Conservation (phyloP, 2,329 filamentous ascomycete species). For the Alternaria postmessia region DNA sequence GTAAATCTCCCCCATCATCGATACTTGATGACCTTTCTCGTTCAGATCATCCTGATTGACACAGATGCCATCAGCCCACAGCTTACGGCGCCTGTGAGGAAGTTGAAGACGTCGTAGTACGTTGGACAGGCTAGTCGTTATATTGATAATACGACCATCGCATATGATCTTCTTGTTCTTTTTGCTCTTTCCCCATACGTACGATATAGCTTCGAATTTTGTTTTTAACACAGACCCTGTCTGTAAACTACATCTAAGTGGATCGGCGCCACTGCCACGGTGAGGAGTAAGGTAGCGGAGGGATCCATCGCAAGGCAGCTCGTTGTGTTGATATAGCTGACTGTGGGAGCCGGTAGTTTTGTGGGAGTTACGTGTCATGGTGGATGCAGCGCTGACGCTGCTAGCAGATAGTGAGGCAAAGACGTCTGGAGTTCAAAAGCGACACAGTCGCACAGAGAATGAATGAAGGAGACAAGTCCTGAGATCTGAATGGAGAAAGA, state of each 20-base stretch:
- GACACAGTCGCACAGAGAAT: background rate
- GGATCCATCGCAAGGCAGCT: constrained; percentile 5
- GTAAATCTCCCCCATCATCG: constrained; percentile 24
- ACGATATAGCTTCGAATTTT: constrained; percentile 24
- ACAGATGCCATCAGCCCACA: constrained; percentile 27
- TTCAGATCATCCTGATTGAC: constrained; percentile 23
- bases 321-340: constrained; percentile 9
- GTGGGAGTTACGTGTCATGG: background rate
- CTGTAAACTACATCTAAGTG: constrained; percentile 15
- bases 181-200: constrained; percentile 20
- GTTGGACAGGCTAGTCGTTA: constrained; percentile 15
- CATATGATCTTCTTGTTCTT: constrained; percentile 15
- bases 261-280: constrained; percentile 6
- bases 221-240: constrained; percentile 5
- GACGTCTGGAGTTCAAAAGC: background rate
- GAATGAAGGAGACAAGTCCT: background rate
- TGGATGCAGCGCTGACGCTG: background rate
- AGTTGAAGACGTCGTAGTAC: constrained; percentile 15
- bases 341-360: background rate
- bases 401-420: background rate
- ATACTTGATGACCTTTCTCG: constrained; percentile 24
- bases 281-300: constrained; percentile 13
- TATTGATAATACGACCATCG: constrained; percentile 4
- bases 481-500: background rate
- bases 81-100: constrained; percentile 6